Evolutionary conservation across 371 early-diverging fungal species (phyloP).

Genomic region (Choanephora cucurbitarum): DNA sequence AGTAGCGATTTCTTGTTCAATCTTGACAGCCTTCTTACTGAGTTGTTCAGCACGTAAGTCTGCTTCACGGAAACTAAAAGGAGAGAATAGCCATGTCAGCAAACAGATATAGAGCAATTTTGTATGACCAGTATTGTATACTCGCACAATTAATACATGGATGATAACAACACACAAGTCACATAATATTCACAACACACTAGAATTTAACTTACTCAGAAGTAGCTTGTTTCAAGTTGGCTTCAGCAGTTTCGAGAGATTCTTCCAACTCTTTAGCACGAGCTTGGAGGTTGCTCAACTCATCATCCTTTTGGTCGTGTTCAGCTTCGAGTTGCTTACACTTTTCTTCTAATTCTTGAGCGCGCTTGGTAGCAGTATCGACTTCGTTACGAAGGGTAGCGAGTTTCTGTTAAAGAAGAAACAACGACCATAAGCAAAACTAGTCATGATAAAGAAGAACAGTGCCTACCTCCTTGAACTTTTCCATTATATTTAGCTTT

Average conservation of each 20-base stretch:
- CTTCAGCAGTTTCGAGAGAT: slow-evolving; percentile 66
- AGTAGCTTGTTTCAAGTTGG: slow-evolving; percentile 62
- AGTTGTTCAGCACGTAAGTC: slow-evolving; percentile 45
- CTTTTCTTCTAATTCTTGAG: slow-evolving; percentile 63
- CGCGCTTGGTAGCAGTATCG: slow-evolving; percentile 66
- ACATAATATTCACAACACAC: slow-evolving; percentile 3
- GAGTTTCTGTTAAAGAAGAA: slow-evolving; percentile 60
- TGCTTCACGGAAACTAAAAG: slow-evolving; percentile 66
- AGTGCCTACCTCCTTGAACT: slow-evolving; percentile 33
- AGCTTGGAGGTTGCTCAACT: slow-evolving; percentile 61
- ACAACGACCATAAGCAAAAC: too few species aligned
- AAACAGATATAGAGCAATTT: too few species aligned
- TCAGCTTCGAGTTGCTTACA: slow-evolving; percentile 58
- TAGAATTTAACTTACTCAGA: slow-evolving; percentile 56
- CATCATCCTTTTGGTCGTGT: slow-evolving; percentile 68
- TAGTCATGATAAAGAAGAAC: not conserved
- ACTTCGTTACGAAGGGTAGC: slow-evolving; percentile 67
- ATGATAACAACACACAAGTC: too few species aligned
- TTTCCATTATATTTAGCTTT: slow-evolving; percentile 27
- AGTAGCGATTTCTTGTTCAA: slow-evolving; percentile 26
- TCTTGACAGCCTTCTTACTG: slow-evolving; percentile 40
- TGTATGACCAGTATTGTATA: too few species aligned
- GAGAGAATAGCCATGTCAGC: not conserved
- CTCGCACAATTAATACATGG: too few species aligned
- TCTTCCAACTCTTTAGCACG: slow-evolving; percentile 67